phyloP scores from a whole-genome alignment of 164 flowering plant species.

The Magnolia officinalis region DNA sequence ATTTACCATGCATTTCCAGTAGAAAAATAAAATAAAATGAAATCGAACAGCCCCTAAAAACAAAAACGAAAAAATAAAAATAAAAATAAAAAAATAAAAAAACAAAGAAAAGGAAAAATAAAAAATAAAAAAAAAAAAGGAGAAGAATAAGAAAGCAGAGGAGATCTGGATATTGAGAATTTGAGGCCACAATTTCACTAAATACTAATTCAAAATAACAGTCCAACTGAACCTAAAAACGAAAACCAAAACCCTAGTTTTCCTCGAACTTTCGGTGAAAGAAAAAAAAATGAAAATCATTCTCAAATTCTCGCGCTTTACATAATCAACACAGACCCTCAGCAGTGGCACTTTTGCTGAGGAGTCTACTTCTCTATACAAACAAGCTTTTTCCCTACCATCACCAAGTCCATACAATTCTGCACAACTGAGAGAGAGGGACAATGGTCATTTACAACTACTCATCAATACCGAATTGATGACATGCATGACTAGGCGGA shows the following conservation, averaged over 20 bases:
- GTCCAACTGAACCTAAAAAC: not conserved
- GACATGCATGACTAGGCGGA: conserved; percentile 76
- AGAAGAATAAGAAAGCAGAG: too few relatives aligned
- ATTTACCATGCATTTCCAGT: too few relatives aligned
- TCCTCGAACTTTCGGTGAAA: not conserved
- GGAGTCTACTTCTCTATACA: not conserved
- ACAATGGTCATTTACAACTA: conserved; percentile 53
- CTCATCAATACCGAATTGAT: conserved; percentile 69
- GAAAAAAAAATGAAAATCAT: too few relatives aligned
- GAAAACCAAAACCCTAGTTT: not conserved
- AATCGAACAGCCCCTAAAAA: too few relatives aligned
- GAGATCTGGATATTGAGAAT: too few relatives aligned
- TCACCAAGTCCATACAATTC: not conserved
- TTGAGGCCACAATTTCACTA: too few relatives aligned
- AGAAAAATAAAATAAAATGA: too few relatives aligned
- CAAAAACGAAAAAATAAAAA: too few relatives aligned
- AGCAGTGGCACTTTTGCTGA: not conserved
- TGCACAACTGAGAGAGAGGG: not conserved
- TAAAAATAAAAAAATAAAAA: too few relatives aligned
- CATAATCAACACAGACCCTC: not conserved
- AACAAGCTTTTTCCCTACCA: not conserved
- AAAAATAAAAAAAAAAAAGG: too few relatives aligned
- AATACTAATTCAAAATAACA: not conserved
- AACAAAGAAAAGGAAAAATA: too few relatives aligned
- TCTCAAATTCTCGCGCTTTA: not conserved